Evolutionary conservation across 192 early-diverging fungal species (phyloP).

Genomic region (Chytriomyces hyalinus): DNA sequence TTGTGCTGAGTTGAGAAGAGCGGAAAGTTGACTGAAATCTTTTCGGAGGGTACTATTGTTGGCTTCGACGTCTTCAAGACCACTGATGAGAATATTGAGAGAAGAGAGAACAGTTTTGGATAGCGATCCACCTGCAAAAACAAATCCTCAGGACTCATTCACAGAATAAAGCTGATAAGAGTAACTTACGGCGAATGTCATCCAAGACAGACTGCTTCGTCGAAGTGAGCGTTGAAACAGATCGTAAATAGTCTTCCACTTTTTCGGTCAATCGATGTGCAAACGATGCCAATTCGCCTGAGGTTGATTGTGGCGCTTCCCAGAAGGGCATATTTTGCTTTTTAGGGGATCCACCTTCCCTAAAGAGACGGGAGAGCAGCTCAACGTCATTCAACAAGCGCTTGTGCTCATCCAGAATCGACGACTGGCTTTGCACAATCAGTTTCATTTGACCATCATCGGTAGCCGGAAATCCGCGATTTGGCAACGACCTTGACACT

Average conservation of each 20-base stretch:
- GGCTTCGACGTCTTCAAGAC: slow-evolving; percentile 35
- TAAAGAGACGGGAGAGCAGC: slow-evolving; percentile 20
- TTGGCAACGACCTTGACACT: neutral
- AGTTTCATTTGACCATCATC: slow-evolving; percentile 32
- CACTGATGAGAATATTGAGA: slow-evolving; percentile 37
- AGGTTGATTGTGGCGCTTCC: neutral
- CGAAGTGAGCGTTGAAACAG: slow-evolving; percentile 25
- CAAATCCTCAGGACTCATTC: neutral
- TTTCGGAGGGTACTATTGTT: slow-evolving; percentile 30
- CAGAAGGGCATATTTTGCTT: neutral
- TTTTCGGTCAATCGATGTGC: slow-evolving; percentile 11
- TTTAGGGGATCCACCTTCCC: slow-evolving; percentile 19
- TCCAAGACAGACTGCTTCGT: slow-evolving; percentile 36
- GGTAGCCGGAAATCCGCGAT: neutral
- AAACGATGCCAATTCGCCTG: too few species aligned
- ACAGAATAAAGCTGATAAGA: slow-evolving; percentile 1
- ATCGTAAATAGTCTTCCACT: slow-evolving; percentile 40
- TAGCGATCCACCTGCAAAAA: neutral
- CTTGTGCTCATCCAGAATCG: slow-evolving; percentile 36
- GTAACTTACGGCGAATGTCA: slow-evolving; percentile 20
- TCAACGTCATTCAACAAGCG: slow-evolving; percentile 32
- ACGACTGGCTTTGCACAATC: slow-evolving; percentile 30
- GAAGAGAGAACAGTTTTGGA: slow-evolving; percentile 36
- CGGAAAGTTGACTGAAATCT: slow-evolving; percentile 26
- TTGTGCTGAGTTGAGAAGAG: neutral